Conservation (phyloP, 2,329 filamentous ascomycete species). For the Neospermospora avenae region DNA sequence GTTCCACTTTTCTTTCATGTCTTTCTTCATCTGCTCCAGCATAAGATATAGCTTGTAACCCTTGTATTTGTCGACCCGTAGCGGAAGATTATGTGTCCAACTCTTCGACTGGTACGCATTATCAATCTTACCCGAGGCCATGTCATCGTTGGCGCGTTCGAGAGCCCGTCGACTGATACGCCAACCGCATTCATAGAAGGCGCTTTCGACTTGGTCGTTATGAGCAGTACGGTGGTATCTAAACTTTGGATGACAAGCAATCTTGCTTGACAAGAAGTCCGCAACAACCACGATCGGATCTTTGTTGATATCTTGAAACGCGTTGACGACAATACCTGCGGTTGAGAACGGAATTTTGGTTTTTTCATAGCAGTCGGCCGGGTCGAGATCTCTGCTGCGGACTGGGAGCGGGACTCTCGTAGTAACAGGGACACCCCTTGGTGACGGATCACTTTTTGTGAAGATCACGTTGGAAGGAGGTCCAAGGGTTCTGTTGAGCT, state of each 20-base stretch:
- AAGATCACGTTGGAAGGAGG: slow-evolving; percentile 17
- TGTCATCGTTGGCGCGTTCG: slow-evolving; percentile 7
- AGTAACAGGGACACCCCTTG: not conserved
- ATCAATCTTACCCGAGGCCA: not conserved
- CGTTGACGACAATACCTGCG: slow-evolving; percentile 5
- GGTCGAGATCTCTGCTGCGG: not conserved
- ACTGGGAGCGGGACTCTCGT: not conserved
- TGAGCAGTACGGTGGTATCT: not conserved
- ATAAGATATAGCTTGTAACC: slow-evolving; percentile 5
- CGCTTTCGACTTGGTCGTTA: slow-evolving; percentile 15
- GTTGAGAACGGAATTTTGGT: slow-evolving; percentile 13
- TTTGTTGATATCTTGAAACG: not conserved
- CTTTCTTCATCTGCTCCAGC: not conserved
- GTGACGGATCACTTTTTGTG: not conserved
- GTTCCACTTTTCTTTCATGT: not conserved
- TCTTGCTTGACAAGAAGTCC: slow-evolving; percentile 11
- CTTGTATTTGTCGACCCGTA: slow-evolving; percentile 14
- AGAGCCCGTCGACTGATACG: slow-evolving; percentile 19
- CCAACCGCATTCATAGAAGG: slow-evolving; percentile 18
- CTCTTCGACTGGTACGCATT: slow-evolving; percentile 5
- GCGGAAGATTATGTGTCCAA: slow-evolving; percentile 9
- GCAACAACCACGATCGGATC: slow-evolving; percentile 1
- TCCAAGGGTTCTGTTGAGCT: slow-evolving; percentile 1
- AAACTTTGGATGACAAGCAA: not conserved
- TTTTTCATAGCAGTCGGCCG: slow-evolving; percentile 9